A percentile compares a stretch with the other conserved stretches of the same genome.
Conservation (phyloP, 148 eudicot species). For the Cornus suecica region DNA sequence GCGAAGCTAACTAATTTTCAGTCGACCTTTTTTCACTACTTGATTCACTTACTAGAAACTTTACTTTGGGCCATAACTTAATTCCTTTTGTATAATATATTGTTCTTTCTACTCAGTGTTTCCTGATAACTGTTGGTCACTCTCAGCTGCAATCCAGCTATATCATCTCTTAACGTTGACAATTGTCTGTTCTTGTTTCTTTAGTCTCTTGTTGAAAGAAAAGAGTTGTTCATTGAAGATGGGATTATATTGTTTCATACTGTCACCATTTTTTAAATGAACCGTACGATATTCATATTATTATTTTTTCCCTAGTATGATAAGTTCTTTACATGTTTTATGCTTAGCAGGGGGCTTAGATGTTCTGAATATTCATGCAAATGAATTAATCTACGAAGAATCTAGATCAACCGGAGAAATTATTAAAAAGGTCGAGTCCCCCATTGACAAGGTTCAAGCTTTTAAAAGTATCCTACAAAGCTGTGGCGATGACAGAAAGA, state of each 20-base stretch:
- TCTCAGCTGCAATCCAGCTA: not conserved
- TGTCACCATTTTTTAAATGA: not conserved
- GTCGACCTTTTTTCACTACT: too few species aligned
- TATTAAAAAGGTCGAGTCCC: conserved; percentile 62
- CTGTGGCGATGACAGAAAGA: conserved; percentile 34
- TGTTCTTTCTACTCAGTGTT: not conserved
- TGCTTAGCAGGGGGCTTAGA: conserved; percentile 58
- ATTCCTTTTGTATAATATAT: not conserved
- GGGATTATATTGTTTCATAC: not conserved
- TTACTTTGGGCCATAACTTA: not conserved
- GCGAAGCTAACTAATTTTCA: too few species aligned
- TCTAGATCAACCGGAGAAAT: conserved; percentile 80
- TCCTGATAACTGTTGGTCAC: not conserved
- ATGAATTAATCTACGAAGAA: conserved; percentile 68
- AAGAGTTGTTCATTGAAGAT: not conserved
- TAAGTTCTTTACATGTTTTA: not conserved
- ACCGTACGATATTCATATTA: not conserved
- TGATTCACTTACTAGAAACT: too few species aligned
- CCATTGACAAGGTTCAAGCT: conserved; percentile 70
- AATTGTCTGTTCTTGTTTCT: not conserved
- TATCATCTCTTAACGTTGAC: not conserved
- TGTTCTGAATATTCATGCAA: conserved; percentile 63
- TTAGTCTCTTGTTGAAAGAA: not conserved
- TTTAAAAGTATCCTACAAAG: conserved; percentile 50
- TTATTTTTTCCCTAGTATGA: not conserved